Conservation (phyloP, 129 eudicot species). For the Glebionis coronaria region DNA sequence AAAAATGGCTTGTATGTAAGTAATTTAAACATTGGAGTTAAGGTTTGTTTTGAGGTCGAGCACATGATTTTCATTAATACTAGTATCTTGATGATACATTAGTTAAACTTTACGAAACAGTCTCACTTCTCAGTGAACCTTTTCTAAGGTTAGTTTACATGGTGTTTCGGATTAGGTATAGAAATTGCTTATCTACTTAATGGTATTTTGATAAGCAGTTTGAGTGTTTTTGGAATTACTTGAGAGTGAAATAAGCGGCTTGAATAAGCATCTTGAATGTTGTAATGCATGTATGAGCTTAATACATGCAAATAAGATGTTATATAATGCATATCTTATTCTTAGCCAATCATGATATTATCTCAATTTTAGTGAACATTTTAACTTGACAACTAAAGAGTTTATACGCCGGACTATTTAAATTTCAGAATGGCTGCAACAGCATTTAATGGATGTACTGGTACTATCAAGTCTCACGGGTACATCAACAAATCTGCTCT, state of each 20-base stretch:
- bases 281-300: background rate
- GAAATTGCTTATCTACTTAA: too few relatives aligned
- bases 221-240: too few relatives aligned
- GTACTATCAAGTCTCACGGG: constrained; percentile 47
- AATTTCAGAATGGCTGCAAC: constrained; percentile 76
- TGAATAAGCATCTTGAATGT: too few relatives aligned
- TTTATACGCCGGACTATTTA: background rate
- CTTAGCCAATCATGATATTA: background rate
- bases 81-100: too few relatives aligned
- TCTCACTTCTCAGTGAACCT: too few relatives aligned
- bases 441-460: constrained; percentile 52
- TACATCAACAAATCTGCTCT: constrained; percentile 37
- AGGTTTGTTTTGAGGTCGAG: background rate
- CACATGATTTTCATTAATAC: background rate
- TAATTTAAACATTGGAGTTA: background rate
- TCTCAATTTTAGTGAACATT: background rate
- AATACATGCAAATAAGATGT: too few relatives aligned
- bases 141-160: too few relatives aligned
- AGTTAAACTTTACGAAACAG: too few relatives aligned
- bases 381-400: background rate
- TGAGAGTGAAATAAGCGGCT: too few relatives aligned
- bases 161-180: too few relatives aligned
- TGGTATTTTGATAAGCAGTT: too few relatives aligned
- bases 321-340: too few relatives aligned
- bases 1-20: background rate